These are phyloP conservation scores for Cicer pinnatifidum DNA, from an alignment of 306 rosid genomes.

Conservation along the genomic window DNA sequence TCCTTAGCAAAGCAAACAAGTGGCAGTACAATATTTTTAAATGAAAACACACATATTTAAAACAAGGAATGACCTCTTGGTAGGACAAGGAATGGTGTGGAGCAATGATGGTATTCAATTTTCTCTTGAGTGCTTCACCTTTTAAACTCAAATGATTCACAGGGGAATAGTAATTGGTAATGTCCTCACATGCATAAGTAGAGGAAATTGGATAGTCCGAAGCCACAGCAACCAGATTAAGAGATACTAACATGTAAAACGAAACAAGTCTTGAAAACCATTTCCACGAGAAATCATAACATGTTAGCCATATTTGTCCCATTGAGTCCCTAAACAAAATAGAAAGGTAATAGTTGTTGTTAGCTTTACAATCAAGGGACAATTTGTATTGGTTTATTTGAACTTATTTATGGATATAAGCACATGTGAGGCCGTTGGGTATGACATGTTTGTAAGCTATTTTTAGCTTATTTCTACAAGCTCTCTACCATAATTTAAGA, in stretches of 20 bases:
- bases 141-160: constrained; percentile 46
- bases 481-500: no score
- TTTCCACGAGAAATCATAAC: constrained; percentile 50
- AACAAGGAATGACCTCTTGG: constrained; percentile 49
- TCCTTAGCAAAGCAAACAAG: not conserved
- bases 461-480: no score
- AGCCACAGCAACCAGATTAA: constrained; percentile 56
- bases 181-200: constrained; percentile 64
- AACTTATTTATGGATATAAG: no score
- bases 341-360: constrained; percentile 9
- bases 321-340: constrained; percentile 37
- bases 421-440: no score
- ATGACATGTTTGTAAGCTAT: no score
- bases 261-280: constrained; percentile 58
- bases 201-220: constrained; percentile 48
- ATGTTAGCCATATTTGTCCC: constrained; percentile 38
- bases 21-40: not conserved
- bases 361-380: constrained; percentile 16
- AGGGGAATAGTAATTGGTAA: constrained; percentile 52
- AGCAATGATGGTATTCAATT: constrained; percentile 56
- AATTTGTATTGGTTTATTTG: no score
- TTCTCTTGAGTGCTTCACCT: constrained; percentile 60
- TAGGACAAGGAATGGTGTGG: constrained; percentile 68
- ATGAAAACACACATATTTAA: constrained; percentile 17
- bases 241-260: constrained; percentile 61